Conservation (phyloP, 2,329 filamentous ascomycete species). For the Verticillium dahliae region DNA sequence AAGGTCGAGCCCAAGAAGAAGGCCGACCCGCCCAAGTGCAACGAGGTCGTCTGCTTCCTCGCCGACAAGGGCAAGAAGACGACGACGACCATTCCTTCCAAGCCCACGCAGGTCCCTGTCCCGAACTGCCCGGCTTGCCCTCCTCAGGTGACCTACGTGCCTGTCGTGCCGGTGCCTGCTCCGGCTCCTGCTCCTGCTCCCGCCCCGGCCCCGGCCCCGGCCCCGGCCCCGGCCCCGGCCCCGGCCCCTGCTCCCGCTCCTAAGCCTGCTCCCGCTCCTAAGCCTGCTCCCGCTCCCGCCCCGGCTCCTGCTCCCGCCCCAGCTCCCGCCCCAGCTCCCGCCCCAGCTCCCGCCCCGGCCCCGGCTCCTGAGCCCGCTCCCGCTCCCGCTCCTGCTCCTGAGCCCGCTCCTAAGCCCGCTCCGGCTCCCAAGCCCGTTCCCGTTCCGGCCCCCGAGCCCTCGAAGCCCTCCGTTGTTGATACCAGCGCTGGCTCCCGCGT, state of each 20-base stretch:
- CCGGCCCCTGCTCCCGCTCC: background rate
- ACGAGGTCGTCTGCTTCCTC: background rate
- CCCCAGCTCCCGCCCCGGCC: background rate
- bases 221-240: background rate
- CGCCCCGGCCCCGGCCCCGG: background rate
- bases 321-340: background rate
- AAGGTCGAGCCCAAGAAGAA: background rate
- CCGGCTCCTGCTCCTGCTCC: background rate
- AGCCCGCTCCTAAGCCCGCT: background rate
- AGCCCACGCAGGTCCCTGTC: background rate
- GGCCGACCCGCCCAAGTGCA: background rate
- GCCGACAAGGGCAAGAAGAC: background rate
- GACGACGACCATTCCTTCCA: background rate
- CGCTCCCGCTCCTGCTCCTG: background rate
- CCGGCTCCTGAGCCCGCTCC: background rate
- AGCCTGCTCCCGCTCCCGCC: background rate
- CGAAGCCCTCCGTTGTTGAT: conserved; percentile 3
- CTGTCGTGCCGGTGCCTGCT: background rate
- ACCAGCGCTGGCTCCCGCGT: conserved; percentile 5
- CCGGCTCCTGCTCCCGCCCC: background rate
- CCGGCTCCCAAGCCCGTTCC: background rate
- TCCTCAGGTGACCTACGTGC: background rate
- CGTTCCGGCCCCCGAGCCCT: conserved; percentile 1
- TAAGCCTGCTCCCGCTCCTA: background rate
- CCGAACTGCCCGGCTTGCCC: background rate